A percentile compares a stretch with the other conserved stretches of the same genome.
These are phyloP conservation scores for Nitzschia inconspicua DNA, from an alignment of 108 stramenopile species.

Conservation along the genomic window DNA sequence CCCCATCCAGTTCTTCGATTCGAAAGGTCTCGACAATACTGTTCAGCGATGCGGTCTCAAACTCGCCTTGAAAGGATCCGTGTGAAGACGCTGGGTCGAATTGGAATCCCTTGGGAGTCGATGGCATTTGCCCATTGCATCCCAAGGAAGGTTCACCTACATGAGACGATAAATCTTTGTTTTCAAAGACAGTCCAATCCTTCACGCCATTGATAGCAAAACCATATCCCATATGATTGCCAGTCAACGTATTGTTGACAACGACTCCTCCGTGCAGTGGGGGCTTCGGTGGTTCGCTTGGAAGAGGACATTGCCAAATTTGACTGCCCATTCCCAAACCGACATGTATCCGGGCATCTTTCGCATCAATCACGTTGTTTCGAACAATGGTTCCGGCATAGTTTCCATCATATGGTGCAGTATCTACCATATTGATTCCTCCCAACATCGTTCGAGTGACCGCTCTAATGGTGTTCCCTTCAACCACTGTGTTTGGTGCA, in stretches of 20 bases:
- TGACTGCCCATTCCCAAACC: not conserved
- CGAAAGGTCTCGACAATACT: too few species aligned
- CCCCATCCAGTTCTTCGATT: too few species aligned
- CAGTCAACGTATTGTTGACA: not conserved
- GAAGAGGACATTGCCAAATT: not conserved
- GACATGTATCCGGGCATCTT: not conserved
- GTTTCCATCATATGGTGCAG: not conserved
- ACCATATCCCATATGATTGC: not conserved
- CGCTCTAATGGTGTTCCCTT: not conserved
- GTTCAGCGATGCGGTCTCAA: too few species aligned
- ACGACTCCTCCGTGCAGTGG: too few species aligned
- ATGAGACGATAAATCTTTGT: too few species aligned
- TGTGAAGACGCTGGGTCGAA: too few species aligned
- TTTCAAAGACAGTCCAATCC: not conserved
- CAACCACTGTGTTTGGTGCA: not conserved
- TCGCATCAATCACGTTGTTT: not conserved
- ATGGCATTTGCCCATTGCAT: too few species aligned
- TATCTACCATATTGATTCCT: not conserved
- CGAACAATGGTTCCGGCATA: not conserved
- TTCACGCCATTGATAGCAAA: not conserved
- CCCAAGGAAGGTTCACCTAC: too few species aligned
- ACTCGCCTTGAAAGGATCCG: too few species aligned
- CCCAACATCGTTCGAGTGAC: not conserved
- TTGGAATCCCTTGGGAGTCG: too few species aligned
- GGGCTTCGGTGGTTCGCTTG: too few species aligned